Conservation (phyloP, 441 rosid species). For the Euphorbia neoarborescens region DNA sequence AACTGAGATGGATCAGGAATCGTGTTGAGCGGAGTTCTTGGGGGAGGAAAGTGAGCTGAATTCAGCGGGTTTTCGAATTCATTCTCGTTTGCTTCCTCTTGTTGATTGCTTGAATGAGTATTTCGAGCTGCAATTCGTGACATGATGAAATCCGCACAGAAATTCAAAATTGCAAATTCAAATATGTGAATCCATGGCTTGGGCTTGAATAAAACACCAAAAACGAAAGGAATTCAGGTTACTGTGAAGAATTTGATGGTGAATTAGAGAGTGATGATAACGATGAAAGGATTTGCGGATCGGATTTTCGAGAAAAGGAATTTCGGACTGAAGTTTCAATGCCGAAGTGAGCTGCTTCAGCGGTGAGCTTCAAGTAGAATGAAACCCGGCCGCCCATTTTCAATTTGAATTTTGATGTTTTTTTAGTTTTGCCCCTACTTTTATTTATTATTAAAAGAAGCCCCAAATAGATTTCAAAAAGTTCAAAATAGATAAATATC, state of each 20-base stretch:
- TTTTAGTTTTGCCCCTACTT: neutral
- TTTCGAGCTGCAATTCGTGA: constrained; percentile 28
- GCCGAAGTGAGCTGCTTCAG: neutral
- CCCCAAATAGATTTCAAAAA: neutral
- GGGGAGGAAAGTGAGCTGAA: constrained; percentile 46
- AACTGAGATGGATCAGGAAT: constrained; percentile 75
- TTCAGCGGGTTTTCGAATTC: constrained; percentile 36
- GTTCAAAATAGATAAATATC: neutral
- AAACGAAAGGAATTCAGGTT: neutral
- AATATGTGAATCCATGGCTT: neutral
- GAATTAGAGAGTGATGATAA: neutral
- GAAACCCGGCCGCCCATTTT: constrained; percentile 27
- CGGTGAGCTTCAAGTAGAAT: neutral
- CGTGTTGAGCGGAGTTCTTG: constrained; percentile 63
- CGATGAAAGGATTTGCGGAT: neutral
- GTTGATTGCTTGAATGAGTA: constrained; percentile 28
- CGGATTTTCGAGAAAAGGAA: constrained; percentile 1
- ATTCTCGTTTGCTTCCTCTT: constrained; percentile 54
- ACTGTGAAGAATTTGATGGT: neutral
- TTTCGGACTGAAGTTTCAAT: constrained; percentile 6
- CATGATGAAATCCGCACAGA: constrained; percentile 19
- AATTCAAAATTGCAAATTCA: neutral
- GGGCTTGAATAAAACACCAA: neutral
- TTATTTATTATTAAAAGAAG: neutral
- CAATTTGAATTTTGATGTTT: constrained; percentile 21